Base-by-base conservation (phyloP, 345 rosid species). In the Draba incana region DNA sequence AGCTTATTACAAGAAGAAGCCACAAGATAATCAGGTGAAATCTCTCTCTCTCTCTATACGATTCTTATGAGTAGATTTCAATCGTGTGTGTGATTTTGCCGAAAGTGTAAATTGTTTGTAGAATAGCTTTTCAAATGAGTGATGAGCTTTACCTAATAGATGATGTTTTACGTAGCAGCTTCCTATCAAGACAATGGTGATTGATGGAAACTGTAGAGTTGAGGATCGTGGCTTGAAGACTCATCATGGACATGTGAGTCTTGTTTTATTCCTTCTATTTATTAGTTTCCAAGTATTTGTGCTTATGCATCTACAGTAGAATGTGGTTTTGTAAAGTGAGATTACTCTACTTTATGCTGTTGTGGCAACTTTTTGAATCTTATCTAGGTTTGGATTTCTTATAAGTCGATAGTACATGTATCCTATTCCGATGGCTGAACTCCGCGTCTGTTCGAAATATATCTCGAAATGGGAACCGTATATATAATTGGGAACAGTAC, bases 181-280 rank as follows among this genome's bases (percentile, higher is more conserved):
- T 24, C 99, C 99, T n/a, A 86, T 95, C 80, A 95, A 95, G 85
- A 92, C 98, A 13, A 56, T 95, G 80, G 74, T 95, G 35, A 84
- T 95, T 57, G 99, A 92, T 74, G 99, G 99, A 12, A 95, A 88
- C 71, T 95, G 97, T 83, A 83, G 99, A 73, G 99, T 92, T 69
- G 99, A 95, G 78, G 99, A 95, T 83, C 96, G 98, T 31, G 99
- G 99, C 57, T 80, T 95, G 93, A 92, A 95, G 96, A 88, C 91
- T 25, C 99, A 95, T 24, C 98, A 92, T 69, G 96, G 98, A 57
- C 93, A 84, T 78, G 99, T 95, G 70, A 85, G 97, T 83, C 24
- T 35, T 67, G 1, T 67, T 57, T 72, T 10, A 13, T 20, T 2
- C 33, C 61, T 66, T 3, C 4, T 2, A 0, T 56, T 5, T 44